phyloP scores from a whole-genome alignment of 225 moss, liverwort and hornwort genomes.

The Bryum argenteum region DNA sequence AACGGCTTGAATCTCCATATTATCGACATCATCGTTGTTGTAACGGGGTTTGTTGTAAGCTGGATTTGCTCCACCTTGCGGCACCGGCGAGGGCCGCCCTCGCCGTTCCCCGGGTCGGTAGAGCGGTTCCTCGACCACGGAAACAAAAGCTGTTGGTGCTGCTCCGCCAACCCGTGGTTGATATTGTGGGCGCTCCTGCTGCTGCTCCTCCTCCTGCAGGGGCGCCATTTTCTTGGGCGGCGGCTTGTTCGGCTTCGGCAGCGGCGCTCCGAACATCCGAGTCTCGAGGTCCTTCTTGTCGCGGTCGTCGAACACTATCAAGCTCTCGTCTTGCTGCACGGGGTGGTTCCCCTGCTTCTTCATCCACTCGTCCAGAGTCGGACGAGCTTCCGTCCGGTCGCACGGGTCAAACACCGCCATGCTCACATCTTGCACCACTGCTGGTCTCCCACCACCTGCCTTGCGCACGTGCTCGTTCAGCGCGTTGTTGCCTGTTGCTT shows the following conservation, averaged over 20 bases:
- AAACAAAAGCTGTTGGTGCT: neutral
- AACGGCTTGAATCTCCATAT: neutral
- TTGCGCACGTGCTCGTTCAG: conserved; percentile 26
- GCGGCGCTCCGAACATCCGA: conserved; percentile 26
- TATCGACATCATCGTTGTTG: neutral
- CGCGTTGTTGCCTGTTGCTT: neutral
- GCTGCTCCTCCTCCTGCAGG: conserved; percentile 9
- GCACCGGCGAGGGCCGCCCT: neutral
- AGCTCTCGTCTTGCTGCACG: conserved; percentile 14
- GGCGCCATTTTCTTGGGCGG: conserved; percentile 11
- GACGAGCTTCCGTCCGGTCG: conserved; percentile 19
- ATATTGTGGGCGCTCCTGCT: neutral
- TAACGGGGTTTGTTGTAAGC: neutral
- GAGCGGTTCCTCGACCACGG: neutral
- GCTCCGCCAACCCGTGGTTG: neutral
- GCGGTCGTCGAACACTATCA: conserved; percentile 31
- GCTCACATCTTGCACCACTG: conserved; percentile 17
- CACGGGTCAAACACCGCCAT: conserved; percentile 35
- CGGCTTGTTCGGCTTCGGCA: neutral
- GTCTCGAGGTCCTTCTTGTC: conserved; percentile 36
- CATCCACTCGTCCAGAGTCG: conserved; percentile 29
- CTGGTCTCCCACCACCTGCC: conserved; percentile 3
- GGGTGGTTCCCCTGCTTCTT: conserved; percentile 10
- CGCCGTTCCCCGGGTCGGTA: conserved; percentile 5
- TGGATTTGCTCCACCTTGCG: neutral